A percentile compares a stretch with the other conserved stretches of the same genome.
These are phyloP conservation scores for Lathyrus sativus DNA, from an alignment of 306 rosid genomes.

Conservation along the genomic window DNA sequence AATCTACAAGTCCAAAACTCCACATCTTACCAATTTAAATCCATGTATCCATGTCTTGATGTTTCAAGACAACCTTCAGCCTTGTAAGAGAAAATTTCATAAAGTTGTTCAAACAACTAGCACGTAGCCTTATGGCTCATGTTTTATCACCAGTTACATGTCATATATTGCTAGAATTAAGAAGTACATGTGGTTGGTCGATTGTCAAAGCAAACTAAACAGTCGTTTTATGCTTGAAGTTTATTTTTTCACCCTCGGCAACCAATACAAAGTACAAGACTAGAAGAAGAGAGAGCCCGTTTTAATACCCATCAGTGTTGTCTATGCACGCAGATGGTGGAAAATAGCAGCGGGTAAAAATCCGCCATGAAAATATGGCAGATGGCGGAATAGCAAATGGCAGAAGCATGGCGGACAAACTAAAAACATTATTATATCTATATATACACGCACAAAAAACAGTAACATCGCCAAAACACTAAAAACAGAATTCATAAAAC, in stretches of 20 bases:
- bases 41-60: not conserved
- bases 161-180: conserved; percentile 20
- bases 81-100: not conserved
- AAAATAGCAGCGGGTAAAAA: no score
- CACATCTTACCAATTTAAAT: not conserved
- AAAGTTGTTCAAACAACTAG: not conserved
- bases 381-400: no score
- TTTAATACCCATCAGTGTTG: not conserved
- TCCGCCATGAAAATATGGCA: no score
- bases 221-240: not conserved
- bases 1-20: not conserved
- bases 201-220: conserved; percentile 26
- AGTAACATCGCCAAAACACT: no score
- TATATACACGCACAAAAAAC: no score
- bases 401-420: no score
- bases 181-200: not conserved
- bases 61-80: conserved; percentile 6
- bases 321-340: no score
- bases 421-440: no score
- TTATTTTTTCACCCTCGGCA: conserved; percentile 3
- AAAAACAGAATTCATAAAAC: no score
- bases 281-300: conserved; percentile 13
- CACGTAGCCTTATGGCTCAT: not conserved
- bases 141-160: not conserved
- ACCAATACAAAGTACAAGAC: conserved; percentile 1